Conservation (phyloP, 75 land plant genomes). For the Pinus taeda region DNA sequence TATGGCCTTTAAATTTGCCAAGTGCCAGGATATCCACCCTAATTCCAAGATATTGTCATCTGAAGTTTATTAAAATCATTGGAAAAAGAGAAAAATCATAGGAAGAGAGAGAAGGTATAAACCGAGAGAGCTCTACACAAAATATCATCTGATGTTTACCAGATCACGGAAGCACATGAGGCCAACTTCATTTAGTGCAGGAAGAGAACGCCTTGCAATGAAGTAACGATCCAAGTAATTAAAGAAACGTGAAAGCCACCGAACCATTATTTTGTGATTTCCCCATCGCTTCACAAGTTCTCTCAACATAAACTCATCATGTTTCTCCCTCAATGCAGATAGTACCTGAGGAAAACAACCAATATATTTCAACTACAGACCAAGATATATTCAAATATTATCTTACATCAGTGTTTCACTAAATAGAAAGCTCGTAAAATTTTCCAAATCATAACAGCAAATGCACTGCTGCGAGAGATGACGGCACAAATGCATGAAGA, state of each 20-base stretch:
- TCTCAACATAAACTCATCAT: conserved; percentile 93
- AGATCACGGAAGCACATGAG: conserved; percentile 77
- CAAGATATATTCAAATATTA: no score
- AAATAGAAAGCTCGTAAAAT: no score
- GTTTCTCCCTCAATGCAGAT: conserved; percentile 89
- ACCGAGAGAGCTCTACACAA: not conserved
- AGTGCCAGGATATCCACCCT: not conserved
- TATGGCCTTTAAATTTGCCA: not conserved
- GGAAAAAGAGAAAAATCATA: not conserved
- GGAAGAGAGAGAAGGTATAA: not conserved
- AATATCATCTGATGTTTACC: conserved; percentile 30
- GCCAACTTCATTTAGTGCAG: conserved; percentile 87
- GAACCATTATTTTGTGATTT: conserved; percentile 93
- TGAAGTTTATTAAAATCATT: not conserved
- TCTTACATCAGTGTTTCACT: no score
- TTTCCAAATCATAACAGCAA: no score
- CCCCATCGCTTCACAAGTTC: conserved; percentile 93
- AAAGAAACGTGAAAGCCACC: conserved; percentile 93
- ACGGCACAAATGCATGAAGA: no score
- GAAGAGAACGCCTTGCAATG: conserved; percentile 84
- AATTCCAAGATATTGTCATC: not conserved
- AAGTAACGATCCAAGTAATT: conserved; percentile 90
- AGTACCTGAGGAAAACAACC: conserved; percentile 50
- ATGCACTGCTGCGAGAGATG: no score
- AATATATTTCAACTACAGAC: not conserved